Percentiles rank a stretch among this genome's conserved stretches.
Conservation (phyloP, 345 rosid species). For the Arabis hirsuta region DNA sequence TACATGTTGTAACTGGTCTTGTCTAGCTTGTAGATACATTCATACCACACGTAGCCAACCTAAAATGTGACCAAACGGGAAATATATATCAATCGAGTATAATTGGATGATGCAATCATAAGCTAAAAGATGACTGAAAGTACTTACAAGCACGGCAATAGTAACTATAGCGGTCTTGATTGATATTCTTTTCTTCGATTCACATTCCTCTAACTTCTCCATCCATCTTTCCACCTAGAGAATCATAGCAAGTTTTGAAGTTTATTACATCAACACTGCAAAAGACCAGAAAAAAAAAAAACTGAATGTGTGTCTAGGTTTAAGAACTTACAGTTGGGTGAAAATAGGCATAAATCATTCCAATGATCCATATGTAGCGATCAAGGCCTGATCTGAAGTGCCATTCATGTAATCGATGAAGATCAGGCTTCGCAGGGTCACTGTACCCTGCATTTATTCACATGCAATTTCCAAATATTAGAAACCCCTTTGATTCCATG, state of each 20-base stretch:
- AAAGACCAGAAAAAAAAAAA: not conserved
- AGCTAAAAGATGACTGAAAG: conserved; percentile 20
- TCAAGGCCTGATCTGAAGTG: conserved; percentile 99
- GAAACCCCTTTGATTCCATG: not conserved
- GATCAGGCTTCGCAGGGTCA: conserved; percentile 94
- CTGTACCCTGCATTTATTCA: conserved; percentile 63
- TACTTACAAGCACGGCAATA: conserved; percentile 62
- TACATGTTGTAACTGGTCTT: conserved; percentile 87
- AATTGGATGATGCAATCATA: conserved; percentile 8
- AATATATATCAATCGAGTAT: conserved; percentile 17
- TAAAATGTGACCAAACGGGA: conserved; percentile 31
- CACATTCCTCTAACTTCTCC: conserved; percentile 95
- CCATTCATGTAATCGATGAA: conserved; percentile 86
- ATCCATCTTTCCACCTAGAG: conserved; percentile 94
- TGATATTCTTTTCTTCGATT: conserved; percentile 66
- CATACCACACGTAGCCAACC: conserved; percentile 98
- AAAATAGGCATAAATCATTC: conserved; percentile 94
- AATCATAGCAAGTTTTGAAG: conserved; percentile 35
- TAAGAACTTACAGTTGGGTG: conserved; percentile 79
- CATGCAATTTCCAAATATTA: conserved; percentile 21
- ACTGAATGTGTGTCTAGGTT: not conserved
- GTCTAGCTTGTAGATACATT: conserved; percentile 88
- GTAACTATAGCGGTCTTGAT: conserved; percentile 68
- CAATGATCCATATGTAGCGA: conserved; percentile 94
- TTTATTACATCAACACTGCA: conserved; percentile 13